Evolutionary conservation across 208 protist genomes (phyloP).

Genomic region (Jaenimonas drosophilae): DNA sequence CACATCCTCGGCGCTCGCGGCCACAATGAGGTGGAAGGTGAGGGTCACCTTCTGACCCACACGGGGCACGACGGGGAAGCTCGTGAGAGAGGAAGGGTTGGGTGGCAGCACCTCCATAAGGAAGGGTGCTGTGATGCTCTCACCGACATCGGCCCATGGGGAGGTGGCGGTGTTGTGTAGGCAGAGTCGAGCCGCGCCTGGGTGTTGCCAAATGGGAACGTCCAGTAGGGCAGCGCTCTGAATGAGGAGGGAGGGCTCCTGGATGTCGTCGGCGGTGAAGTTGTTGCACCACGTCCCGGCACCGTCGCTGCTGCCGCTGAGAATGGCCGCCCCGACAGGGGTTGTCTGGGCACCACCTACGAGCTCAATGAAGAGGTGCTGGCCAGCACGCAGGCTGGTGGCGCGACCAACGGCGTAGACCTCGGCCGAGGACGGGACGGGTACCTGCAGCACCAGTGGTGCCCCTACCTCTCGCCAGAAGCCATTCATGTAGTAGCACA

Average conservation of each 20-base stretch:
- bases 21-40: constrained; percentile 51
- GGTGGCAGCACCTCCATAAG: constrained; percentile 27
- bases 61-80: constrained; percentile 56
- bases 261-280: constrained; percentile 46
- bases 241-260: constrained; percentile 41
- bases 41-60: constrained; percentile 83
- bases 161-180: constrained; percentile 14
- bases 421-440: constrained; percentile 25
- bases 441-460: constrained; percentile 23
- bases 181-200: constrained; percentile 54
- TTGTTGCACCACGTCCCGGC: constrained; percentile 84
- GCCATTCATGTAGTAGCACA: constrained; percentile 46
- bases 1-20: constrained; percentile 28
- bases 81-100: constrained; percentile 48
- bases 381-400: constrained; percentile 47
- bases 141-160: constrained; percentile 55
- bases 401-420: constrained; percentile 13
- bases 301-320: constrained; percentile 14
- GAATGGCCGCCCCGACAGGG: constrained; percentile 25
- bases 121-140: constrained; percentile 14
- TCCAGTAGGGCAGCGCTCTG: constrained; percentile 26
- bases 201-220: constrained; percentile 55
- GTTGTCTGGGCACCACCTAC: constrained; percentile 3
- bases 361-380: constrained; percentile 56
- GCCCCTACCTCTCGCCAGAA: constrained; percentile 61